These are phyloP conservation scores for Kwoniella sp. DNA, from an alignment of 768 basidiomycete genomes.

Conservation along the genomic window DNA sequence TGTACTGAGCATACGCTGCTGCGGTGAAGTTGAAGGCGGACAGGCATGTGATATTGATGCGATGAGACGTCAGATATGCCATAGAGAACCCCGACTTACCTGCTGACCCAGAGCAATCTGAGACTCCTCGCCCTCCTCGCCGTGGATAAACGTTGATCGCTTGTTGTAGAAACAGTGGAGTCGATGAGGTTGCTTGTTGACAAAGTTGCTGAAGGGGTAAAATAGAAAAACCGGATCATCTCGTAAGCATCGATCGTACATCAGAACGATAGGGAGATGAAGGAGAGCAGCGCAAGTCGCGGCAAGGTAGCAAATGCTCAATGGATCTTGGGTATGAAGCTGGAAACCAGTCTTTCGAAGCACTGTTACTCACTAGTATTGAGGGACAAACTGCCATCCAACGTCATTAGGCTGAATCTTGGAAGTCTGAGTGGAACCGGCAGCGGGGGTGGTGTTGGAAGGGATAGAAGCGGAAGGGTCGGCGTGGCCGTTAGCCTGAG, in stretches of 20 bases:
- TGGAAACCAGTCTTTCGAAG: too few relatives aligned
- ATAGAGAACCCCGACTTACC: slow-evolving; percentile 62
- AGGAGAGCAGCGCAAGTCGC: not conserved
- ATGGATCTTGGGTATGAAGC: not conserved
- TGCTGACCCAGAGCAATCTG: slow-evolving; percentile 89
- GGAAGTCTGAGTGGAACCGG: slow-evolving; percentile 24
- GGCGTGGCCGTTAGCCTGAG: slow-evolving; percentile 46
- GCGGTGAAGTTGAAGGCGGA: not conserved
- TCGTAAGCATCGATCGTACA: slow-evolving; percentile 12
- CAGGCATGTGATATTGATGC: not conserved
- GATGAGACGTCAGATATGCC: not conserved
- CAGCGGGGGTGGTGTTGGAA: slow-evolving; percentile 21
- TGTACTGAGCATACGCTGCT: too few relatives aligned
- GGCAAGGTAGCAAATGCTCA: not conserved
- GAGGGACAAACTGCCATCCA: slow-evolving; percentile 98
- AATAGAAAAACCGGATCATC: not conserved
- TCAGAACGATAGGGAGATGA: too few relatives aligned
- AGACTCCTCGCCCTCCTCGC: slow-evolving; percentile 92
- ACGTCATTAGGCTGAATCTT: slow-evolving; percentile 70
- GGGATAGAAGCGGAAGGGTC: slow-evolving; percentile 22
- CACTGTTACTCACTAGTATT: slow-evolving; percentile 83
- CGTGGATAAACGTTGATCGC: slow-evolving; percentile 94
- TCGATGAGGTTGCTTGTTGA: slow-evolving; percentile 95
- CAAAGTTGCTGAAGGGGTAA: slow-evolving; percentile 66
- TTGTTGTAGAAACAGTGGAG: slow-evolving; percentile 99